Conservation (phyloP, 208 protist species). For the Trypanosomatidae sp. region DNA sequence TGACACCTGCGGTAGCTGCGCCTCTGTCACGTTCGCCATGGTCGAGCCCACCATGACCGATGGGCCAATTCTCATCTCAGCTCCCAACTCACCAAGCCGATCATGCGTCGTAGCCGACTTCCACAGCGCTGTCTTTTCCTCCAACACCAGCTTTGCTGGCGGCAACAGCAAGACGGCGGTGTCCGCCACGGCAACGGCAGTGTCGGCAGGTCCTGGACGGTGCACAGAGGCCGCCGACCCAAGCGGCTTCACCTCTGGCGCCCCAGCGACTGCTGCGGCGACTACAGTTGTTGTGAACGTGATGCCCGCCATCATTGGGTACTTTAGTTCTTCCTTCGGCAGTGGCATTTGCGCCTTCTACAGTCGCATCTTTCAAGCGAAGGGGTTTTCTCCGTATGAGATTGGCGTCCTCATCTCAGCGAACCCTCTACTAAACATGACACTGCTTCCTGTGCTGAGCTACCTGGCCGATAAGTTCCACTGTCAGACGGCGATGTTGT, state of each 20-base stretch:
- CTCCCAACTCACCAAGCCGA: conserved; percentile 1
- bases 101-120: conserved; percentile 6
- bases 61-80: conserved; percentile 1
- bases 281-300: background rate
- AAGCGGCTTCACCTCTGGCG: background rate
- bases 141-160: conserved; percentile 11
- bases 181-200: background rate
- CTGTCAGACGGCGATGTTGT: conserved; percentile 36
- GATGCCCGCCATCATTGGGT: conserved; percentile 28
- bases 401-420: conserved; percentile 39
- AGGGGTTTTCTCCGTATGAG: conserved; percentile 30
- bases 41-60: conserved; percentile 11
- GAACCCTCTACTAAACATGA: conserved; percentile 34
- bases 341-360: conserved; percentile 33
- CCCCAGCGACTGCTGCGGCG: background rate
- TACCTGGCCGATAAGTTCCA: conserved; percentile 50
- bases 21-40: conserved; percentile 1
- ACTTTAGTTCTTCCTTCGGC: conserved; percentile 50
- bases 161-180: background rate
- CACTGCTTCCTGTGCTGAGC: conserved; percentile 43
- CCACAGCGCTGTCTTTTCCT: conserved; percentile 14
- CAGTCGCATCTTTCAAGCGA: conserved; percentile 38
- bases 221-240: background rate
- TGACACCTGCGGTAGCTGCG: background rate
- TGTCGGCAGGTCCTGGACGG: background rate